phyloP scores from a whole-genome alignment of 2,329 filamentous ascomycete species.

The Xylaria sp. region DNA sequence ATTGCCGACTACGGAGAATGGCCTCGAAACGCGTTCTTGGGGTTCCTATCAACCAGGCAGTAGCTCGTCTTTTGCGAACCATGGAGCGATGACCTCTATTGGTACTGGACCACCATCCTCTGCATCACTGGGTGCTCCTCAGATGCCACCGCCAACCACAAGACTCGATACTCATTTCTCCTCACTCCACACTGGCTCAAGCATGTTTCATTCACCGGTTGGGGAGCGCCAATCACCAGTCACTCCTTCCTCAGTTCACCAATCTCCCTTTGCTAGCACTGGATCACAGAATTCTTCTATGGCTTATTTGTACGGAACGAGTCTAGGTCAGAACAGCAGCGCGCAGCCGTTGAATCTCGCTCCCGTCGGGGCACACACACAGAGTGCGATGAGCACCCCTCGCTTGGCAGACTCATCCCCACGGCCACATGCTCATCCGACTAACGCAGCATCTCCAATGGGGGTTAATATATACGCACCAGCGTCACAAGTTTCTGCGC shows the following conservation, averaged over 20 bases:
- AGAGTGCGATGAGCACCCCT: slow-evolving; percentile 35
- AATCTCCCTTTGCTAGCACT: slow-evolving; percentile 37
- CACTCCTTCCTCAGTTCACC: slow-evolving; percentile 37
- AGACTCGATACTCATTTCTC: slow-evolving; percentile 40
- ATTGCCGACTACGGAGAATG: slow-evolving; percentile 35
- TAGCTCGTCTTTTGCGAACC: slow-evolving; percentile 30
- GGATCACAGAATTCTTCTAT: slow-evolving; percentile 33
- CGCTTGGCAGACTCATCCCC: slow-evolving; percentile 38
- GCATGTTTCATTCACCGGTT: slow-evolving; percentile 33
- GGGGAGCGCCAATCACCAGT: slow-evolving; percentile 39
- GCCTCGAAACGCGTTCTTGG: slow-evolving; percentile 37
- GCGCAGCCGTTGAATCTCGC: slow-evolving; percentile 35
- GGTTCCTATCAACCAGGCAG: slow-evolving; percentile 32
- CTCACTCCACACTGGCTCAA: slow-evolving; percentile 34
- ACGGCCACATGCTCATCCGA: slow-evolving; percentile 34
- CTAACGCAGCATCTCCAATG: slow-evolving; percentile 38
- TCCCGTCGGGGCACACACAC: slow-evolving; percentile 35
- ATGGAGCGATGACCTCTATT: slow-evolving; percentile 33
- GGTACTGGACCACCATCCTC: slow-evolving; percentile 36
- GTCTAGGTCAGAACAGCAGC: slow-evolving; percentile 29
- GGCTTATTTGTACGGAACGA: slow-evolving; percentile 35
- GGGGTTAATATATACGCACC: slow-evolving; percentile 40
- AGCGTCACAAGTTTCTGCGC: slow-evolving; percentile 36
- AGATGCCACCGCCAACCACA: slow-evolving; percentile 39
- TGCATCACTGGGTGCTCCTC: slow-evolving; percentile 35